A percentile compares a stretch with the other conserved stretches of the same genome.
Conservation (phyloP, 352 stramenopile species). For the Globisporangium splendens region DNA sequence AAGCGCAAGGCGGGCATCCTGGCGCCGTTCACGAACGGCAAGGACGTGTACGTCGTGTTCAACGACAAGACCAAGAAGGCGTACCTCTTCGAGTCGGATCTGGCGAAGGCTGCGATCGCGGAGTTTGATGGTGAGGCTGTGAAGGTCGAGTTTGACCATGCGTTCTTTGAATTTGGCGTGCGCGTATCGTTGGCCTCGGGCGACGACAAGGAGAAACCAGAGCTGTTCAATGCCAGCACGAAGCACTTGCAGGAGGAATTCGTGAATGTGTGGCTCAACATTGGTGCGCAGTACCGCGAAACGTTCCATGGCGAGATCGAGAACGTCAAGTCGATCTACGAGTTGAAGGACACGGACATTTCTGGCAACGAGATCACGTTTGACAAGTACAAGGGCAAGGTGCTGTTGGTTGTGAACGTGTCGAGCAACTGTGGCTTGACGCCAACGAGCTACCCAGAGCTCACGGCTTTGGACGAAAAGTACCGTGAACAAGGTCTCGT, state of each 20-base stretch:
- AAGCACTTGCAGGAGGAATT: constrained; percentile 40
- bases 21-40: constrained; percentile 20
- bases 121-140: constrained; percentile 24
- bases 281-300: constrained; percentile 47
- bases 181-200: constrained; percentile 27
- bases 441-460: too few relatives aligned
- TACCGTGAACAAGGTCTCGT: too few relatives aligned
- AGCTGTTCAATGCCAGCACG: constrained; percentile 31
- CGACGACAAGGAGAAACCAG: constrained; percentile 12
- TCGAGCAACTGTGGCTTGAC: too few relatives aligned
- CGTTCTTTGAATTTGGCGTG: constrained; percentile 33
- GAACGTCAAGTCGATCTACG: constrained; percentile 63
- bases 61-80: constrained; percentile 43
- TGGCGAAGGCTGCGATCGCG: constrained; percentile 10
- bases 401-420: too few relatives aligned
- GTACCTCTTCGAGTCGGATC: constrained; percentile 40
- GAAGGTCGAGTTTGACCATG: constrained; percentile 34
- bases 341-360: constrained; percentile 39
- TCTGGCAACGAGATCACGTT: too few relatives aligned
- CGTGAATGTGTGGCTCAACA: constrained; percentile 39
- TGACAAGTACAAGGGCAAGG: too few relatives aligned
- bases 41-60: constrained; percentile 32
- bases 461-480: too few relatives aligned
- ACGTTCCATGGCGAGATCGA: constrained; percentile 27
- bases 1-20: constrained; percentile 5